These are phyloP conservation scores for Yamadazyma siamensis DNA, from an alignment of 1,139 yeast genomes.

Conservation along the genomic window DNA sequence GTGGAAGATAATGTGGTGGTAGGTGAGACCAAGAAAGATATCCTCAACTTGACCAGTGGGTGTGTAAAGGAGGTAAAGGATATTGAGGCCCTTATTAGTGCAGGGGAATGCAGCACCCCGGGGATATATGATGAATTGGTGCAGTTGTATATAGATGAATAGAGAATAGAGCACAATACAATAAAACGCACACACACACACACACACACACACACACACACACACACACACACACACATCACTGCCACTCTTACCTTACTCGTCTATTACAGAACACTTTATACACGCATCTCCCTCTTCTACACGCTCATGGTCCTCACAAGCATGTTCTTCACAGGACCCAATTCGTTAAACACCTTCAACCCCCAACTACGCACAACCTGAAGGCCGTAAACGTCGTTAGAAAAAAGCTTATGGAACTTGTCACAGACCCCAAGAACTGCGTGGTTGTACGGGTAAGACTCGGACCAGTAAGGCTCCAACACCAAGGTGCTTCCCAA, in stretches of 20 bases:
- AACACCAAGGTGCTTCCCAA: slow-evolving; percentile 80
- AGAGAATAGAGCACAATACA: slow-evolving; percentile 8
- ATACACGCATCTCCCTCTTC: not conserved
- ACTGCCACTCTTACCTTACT: too few species aligned
- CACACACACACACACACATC: too few species aligned
- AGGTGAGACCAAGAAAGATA: slow-evolving; percentile 55
- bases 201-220: too few species aligned
- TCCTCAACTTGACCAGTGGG: slow-evolving; percentile 62
- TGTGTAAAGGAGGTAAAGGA: slow-evolving; percentile 84
- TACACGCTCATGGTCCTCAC: slow-evolving; percentile 19
- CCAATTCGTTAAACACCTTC: slow-evolving; percentile 59
- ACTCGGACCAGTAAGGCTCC: slow-evolving; percentile 79
- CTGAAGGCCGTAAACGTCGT: slow-evolving; percentile 72
- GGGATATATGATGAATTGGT: slow-evolving; percentile 48
- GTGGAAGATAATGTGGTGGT: slow-evolving; percentile 91
- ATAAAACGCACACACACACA: slow-evolving; percentile 4
- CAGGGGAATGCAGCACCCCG: slow-evolving; percentile 51
- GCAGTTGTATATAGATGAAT: slow-evolving; percentile 29
- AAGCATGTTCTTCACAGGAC: slow-evolving; percentile 55
- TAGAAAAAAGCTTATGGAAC: slow-evolving; percentile 80
- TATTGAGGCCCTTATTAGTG: slow-evolving; percentile 60
- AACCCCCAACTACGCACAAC: slow-evolving; percentile 74
- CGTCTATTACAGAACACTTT: not conserved
- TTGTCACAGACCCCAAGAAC: slow-evolving; percentile 89
- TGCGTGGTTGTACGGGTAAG: slow-evolving; percentile 77